These are phyloP conservation scores for Brassica hybrid DNA, from an alignment of 441 rosid species.

Conservation along the genomic window DNA sequence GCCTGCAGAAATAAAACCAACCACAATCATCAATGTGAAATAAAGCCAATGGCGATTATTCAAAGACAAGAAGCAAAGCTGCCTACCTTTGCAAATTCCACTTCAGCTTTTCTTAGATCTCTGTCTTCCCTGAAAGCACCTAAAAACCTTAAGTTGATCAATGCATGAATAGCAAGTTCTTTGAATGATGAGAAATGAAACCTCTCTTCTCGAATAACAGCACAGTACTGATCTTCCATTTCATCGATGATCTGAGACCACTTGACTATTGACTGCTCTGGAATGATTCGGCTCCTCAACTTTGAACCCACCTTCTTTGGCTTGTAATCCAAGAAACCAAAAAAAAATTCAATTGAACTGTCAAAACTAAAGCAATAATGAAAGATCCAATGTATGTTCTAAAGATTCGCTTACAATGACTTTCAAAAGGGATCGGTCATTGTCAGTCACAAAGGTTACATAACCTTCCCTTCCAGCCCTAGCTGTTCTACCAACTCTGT, in stretches of 20 bases:
- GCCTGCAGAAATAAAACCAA: conserved; percentile 57
- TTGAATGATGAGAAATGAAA: conserved; percentile 40
- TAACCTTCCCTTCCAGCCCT: conserved; percentile 99
- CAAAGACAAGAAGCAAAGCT: conserved; percentile 11
- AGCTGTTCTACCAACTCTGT: conserved; percentile 97
- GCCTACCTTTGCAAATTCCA: conserved; percentile 92
- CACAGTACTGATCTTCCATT: conserved; percentile 84
- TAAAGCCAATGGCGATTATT: not conserved
- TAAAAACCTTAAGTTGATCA: conserved; percentile 11
- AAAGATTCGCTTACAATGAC: conserved; percentile 62
- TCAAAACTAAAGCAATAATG: conserved; percentile 16
- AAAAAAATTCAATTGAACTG: not conserved
- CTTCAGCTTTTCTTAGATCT: conserved; percentile 93
- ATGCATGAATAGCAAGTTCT: conserved; percentile 6
- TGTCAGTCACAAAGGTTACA: conserved; percentile 93
- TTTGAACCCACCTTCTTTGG: conserved; percentile 93
- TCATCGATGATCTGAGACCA: conserved; percentile 89
- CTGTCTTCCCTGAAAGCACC: conserved; percentile 76
- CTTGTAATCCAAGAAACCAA: conserved; percentile 43
- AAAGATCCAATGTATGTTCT: not conserved
- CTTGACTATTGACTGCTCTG: conserved; percentile 86
- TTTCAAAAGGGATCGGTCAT: conserved; percentile 91
- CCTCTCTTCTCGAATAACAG: conserved; percentile 88
- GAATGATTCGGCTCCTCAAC: conserved; percentile 83
- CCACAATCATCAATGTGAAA: conserved; percentile 3